A percentile compares a stretch with the other conserved stretches of the same genome.
Evolutionary conservation across 352 stramenopile species (phyloP).

Genomic region (Porosira glacialis): DNA sequence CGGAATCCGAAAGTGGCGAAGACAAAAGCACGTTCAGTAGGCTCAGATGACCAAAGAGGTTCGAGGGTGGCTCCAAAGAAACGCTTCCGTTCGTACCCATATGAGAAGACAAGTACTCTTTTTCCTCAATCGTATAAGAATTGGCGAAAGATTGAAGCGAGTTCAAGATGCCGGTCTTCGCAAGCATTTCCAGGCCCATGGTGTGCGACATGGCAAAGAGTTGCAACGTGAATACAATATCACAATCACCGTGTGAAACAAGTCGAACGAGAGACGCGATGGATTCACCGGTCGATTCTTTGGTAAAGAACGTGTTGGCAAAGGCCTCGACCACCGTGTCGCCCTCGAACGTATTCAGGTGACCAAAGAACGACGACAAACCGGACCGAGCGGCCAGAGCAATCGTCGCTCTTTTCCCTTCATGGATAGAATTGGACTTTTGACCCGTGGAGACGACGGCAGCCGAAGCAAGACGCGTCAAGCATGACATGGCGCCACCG

Average conservation of each 20-base stretch:
- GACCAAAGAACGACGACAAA: constrained; percentile 35
- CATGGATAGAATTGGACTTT: constrained; percentile 11
- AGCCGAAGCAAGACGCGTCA: constrained; percentile 29
- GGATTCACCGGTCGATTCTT: constrained; percentile 10
- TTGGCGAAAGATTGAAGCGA: constrained; percentile 34
- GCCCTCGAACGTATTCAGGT: constrained; percentile 26
- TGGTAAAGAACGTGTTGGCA: constrained; percentile 31
- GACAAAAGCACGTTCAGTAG: constrained; percentile 35
- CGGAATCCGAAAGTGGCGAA: constrained; percentile 19
- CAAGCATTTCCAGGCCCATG: constrained; percentile 28
- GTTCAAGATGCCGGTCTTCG: constrained; percentile 24
- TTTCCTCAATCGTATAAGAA: constrained; percentile 22
- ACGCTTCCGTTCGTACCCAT: constrained; percentile 18
- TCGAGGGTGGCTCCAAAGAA: constrained; percentile 24
- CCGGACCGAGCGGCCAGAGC: constrained; percentile 33
- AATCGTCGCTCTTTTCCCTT: constrained; percentile 21
- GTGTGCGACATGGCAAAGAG: constrained; percentile 31
- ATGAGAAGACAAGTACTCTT: constrained; percentile 29
- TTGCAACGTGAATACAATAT: constrained; percentile 37
- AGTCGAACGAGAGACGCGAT: constrained; percentile 16
- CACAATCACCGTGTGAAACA: constrained; percentile 32
- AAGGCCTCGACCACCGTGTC: constrained; percentile 19
- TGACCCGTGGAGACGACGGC: constrained; percentile 15
- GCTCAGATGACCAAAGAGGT: constrained; percentile 32
- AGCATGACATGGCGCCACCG: constrained; percentile 20